Base-by-base conservation (phyloP, 176 grass and related monocot species). In the Juncus effusus region DNA sequence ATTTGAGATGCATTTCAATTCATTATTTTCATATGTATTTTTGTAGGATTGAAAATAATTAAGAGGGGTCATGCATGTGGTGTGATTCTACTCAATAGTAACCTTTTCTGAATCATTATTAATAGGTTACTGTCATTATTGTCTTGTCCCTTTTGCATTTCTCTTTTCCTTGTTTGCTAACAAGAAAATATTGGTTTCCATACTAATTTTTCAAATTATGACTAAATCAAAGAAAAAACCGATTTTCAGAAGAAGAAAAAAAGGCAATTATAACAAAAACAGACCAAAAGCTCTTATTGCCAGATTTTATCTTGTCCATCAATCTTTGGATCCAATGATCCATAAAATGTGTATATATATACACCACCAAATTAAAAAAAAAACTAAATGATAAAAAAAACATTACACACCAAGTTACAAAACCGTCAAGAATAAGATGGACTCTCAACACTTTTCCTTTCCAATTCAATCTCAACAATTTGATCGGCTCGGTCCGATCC, bases 401-500 rank as follows among this genome's bases (percentile, higher is more conserved):
- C 2, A 13, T 36, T 6, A 53, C 36, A 66, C 3, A 16, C 10
- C 14, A 71, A 47, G 44, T 47, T 47, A 47, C 44, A 35, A 50
- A 69, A 56, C 42, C 61, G 9, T 70, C 59, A 74, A 54, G 64
- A 76, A 65, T 75, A 79, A 4, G 59, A 63, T 38, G 76, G 65
- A 64, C 82, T 83, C 61, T 80, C 76, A 52, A 72, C 42, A 51
- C 75, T 69, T 51, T 83, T 85, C 51, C 40, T 76, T 68, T 67
- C 74, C 52, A 61, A 63, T 56, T 82, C 71, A 65, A 39, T 66
- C 3, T 47, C 35, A 8, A 16, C 70, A 6, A 66, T 51, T 42
- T 64, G 77, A 79, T 78, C 78, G 59, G 49, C 78, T 63, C 80
- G 85, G 61, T 81, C 54, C 61, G 73, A 68, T 75, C 83, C 80